Conservation (phyloP, 2,329 filamentous ascomycete genomes). For the Colletotrichum falcatum region DNA sequence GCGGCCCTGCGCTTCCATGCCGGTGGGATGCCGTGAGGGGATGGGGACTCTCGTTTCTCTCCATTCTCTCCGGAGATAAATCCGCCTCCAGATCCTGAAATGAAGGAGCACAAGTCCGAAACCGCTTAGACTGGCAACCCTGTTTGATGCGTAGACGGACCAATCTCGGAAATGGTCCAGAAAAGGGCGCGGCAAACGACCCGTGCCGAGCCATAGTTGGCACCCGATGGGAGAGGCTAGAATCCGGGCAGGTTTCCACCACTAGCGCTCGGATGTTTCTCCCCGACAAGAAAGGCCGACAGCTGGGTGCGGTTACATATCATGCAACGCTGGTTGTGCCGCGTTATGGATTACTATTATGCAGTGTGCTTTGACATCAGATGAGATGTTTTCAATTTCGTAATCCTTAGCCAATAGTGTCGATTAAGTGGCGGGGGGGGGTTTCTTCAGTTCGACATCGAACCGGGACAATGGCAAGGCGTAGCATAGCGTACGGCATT, state of each 20-base stretch:
- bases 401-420: background rate
- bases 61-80: background rate
- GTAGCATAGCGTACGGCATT: too few species aligned
- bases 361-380: background rate
- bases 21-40: background rate
- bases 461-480: background rate
- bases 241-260: background rate
- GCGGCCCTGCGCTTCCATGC: slow-evolving; percentile 22
- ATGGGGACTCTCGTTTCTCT: background rate
- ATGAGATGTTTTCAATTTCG: background rate
- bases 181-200: background rate
- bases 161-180: background rate
- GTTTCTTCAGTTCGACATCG: background rate
- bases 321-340: background rate
- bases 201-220: background rate
- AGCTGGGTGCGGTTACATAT: background rate
- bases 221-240: background rate
- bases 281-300: slow-evolving; percentile 8
- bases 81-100: background rate
- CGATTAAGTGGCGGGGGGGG: background rate
- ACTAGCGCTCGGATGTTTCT: background rate
- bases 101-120: background rate
- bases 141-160: background rate
- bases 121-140: background rate
- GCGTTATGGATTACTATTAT: background rate